Evolutionary conservation across 2,329 filamentous ascomycete genomes (phyloP).

Genomic region (Nothomitra cinnamomea): DNA sequence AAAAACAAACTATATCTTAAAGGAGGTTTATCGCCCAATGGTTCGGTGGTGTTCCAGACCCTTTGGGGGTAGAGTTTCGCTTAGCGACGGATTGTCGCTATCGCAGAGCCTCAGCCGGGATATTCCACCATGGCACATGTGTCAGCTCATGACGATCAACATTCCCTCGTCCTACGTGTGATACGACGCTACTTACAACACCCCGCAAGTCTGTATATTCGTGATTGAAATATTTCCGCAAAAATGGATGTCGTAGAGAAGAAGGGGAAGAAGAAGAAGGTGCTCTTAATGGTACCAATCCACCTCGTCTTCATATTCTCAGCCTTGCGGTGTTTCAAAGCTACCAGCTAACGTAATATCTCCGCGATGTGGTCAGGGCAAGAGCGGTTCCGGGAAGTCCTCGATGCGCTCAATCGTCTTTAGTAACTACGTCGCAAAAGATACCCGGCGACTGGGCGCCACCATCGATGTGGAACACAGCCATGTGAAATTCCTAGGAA

Average conservation of each 20-base stretch:
- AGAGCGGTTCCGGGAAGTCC: constrained; percentile 92
- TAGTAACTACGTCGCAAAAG: constrained; percentile 94
- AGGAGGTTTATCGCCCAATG: too few species aligned
- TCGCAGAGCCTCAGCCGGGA: neutral
- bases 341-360: neutral
- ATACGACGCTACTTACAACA: too few species aligned
- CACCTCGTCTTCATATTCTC: neutral
- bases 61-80: neutral
- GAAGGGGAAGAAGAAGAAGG: constrained; percentile 59
- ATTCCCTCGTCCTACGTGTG: neutral
- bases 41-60: neutral
- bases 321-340: neutral
- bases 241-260: constrained; percentile 4
- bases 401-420: constrained; percentile 99
- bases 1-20: too few species aligned
- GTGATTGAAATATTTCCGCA: neutral
- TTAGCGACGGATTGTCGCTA: neutral
- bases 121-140: neutral
- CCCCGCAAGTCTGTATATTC: too few species aligned
- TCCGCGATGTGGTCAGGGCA: constrained; percentile 42
- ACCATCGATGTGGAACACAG: constrained; percentile 98
- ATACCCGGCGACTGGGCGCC: constrained; percentile 79
- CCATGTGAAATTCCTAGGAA: constrained; percentile 96
- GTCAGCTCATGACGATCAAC: neutral
- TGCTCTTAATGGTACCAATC: constrained; percentile 42